Evolutionary conservation across 2,329 filamentous ascomycete species (phyloP).

Genomic region (Tolypocladium paradoxum): DNA sequence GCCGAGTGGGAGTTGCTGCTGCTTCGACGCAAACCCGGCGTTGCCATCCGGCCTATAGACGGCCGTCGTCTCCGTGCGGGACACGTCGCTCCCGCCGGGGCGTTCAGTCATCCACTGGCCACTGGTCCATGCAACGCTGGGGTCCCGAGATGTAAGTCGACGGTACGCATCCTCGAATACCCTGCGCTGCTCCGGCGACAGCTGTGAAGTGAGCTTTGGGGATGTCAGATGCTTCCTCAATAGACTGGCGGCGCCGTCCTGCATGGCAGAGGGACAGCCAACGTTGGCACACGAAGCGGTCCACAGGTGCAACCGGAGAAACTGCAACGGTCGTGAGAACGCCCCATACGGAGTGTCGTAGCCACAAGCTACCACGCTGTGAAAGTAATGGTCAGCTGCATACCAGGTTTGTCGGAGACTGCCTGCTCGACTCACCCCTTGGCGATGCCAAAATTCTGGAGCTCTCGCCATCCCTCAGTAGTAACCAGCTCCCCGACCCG

Average conservation of each 20-base stretch:
- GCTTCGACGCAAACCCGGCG: conserved; percentile 7
- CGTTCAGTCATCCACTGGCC: conserved; percentile 74
- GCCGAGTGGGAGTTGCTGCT: conserved; percentile 29
- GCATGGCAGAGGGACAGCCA: conserved; percentile 57
- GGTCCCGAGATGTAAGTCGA: conserved; percentile 42
- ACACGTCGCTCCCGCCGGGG: conserved; percentile 58
- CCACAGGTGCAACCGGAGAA: conserved; percentile 48
- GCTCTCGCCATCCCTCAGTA: conserved; percentile 53
- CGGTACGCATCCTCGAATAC: conserved; percentile 42
- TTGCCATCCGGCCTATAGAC: conserved; percentile 10
- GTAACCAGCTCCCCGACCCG: conserved; percentile 50
- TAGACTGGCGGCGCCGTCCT: conserved; percentile 48
- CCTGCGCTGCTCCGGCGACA: conserved; percentile 18
- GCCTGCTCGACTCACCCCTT: conserved; percentile 31
- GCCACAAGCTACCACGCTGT: conserved; percentile 44
- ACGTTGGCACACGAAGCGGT: conserved; percentile 47
- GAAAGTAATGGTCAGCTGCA: background rate
- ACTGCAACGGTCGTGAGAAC: conserved; percentile 48
- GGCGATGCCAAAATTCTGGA: conserved; percentile 47
- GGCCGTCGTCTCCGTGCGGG: conserved; percentile 54
- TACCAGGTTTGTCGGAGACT: background rate
- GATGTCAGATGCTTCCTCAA: conserved; percentile 32
- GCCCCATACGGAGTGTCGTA: conserved; percentile 42
- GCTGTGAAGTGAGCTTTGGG: conserved; percentile 13
- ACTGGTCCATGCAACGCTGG: conserved; percentile 50